Evolutionary conservation across 2,329 filamentous ascomycete species (phyloP), one percentile per base, ranked within the genome.

Genomic region (Grosmannia serpens): DNA sequence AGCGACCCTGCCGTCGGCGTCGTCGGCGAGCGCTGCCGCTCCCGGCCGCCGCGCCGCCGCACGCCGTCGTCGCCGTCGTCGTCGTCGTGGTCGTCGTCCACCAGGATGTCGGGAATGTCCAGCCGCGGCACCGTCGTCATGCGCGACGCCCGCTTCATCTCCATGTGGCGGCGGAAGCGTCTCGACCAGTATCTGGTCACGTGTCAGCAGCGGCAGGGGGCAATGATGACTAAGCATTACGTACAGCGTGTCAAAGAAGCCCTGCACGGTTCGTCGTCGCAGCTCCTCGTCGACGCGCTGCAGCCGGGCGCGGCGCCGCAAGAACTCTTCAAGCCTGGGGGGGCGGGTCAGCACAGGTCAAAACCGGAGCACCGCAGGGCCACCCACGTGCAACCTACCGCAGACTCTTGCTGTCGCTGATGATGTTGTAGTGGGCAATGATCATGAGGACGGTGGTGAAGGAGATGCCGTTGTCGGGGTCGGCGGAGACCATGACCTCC

Each of bases 371-470:
- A 56, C 50, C 60, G 52, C 61, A 29, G 11, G 15, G 27, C 15
- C 8, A 9, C 2, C 15, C 46, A 31, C 10, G 20, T 27, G 49
- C 46, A 26, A 71, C 75, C 69, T 75, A 88, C 86, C 82, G 86
- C 68, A 99, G 75, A 71, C 91, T 96, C 78, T 96, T 96, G 75
- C 87, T 96, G 72, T 99, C 94, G 65, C 87, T 96, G 70, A 99
- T 99, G 67, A 99, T 91, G 67, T 97, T 99, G 78, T 99, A 95
- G 72, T 99, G 94, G 38, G 95, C 92, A 59, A 99, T 78, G 61
- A 95, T 95, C 87, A 99, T 94, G 56, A 99, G 78, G 26, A 96
- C 87, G 8, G 87, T 86, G 3, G 90, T 94, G 70, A 99, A 99
- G 0, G 89, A 87, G 60, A 99, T 95, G 53, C 94, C 94, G 62